phyloP scores from a whole-genome alignment of 805 yeast species.

The Cyberlindnera mycetangii region DNA sequence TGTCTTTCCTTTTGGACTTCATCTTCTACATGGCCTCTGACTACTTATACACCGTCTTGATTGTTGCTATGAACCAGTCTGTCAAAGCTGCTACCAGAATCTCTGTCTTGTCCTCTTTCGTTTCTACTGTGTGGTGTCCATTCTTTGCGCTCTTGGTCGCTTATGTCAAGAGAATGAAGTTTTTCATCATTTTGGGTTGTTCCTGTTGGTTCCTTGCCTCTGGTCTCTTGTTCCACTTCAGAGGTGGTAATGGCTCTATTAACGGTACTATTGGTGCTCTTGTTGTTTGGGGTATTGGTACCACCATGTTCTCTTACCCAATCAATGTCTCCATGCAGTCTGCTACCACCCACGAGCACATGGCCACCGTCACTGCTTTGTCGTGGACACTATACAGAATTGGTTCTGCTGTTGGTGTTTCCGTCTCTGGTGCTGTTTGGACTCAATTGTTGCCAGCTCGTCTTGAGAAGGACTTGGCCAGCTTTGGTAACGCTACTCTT shows the following conservation, averaged over 20 bases:
- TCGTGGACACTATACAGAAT: conserved; percentile 55
- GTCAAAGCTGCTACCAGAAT: conserved; percentile 62
- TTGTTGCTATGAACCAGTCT: conserved; percentile 61
- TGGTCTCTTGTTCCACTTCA: conserved; percentile 55
- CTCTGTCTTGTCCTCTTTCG: conserved; percentile 56
- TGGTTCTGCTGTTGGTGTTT: conserved; percentile 61
- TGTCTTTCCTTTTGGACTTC: conserved; percentile 57
- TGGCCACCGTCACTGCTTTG: conserved; percentile 63
- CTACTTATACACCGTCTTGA: conserved; percentile 61
- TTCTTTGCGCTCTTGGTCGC: conserved; percentile 51
- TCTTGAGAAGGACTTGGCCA: conserved; percentile 35
- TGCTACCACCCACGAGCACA: conserved; percentile 59
- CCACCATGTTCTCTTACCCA: conserved; percentile 69
- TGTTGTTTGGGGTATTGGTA: conserved; percentile 64
- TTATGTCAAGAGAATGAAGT: conserved; percentile 48
- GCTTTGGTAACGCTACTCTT: conserved; percentile 35
- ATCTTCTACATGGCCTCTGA: conserved; percentile 69
- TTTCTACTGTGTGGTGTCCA: conserved; percentile 55
- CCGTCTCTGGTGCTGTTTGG: conserved; percentile 73
- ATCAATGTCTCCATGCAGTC: conserved; percentile 63
- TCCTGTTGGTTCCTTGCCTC: conserved; percentile 55
- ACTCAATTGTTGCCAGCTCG: conserved; percentile 49
- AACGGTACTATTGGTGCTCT: conserved; percentile 63
- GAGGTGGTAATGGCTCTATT: conserved; percentile 49
- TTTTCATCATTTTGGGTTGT: conserved; percentile 57